phyloP scores from a whole-genome alignment of 2,329 filamentous ascomycete species.

The Fusarium solani-melongenae region DNA sequence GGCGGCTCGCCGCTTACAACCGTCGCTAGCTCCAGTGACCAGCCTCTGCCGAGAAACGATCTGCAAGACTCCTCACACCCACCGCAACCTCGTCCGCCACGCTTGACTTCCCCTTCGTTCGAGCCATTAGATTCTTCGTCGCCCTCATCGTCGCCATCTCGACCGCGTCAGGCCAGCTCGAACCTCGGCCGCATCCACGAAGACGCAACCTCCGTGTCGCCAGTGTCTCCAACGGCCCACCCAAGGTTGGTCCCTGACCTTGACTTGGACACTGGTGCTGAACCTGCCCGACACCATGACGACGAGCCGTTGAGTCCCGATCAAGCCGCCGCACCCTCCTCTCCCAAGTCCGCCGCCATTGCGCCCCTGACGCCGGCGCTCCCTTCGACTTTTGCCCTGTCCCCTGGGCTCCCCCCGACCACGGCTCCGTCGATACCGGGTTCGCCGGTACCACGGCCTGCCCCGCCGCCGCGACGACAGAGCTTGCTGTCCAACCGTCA shows the following conservation, averaged over 20 bases:
- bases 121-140: constrained; percentile 31
- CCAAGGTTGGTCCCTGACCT: constrained; percentile 31
- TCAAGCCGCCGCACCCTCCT: constrained; percentile 32
- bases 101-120: constrained; percentile 32
- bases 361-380: constrained; percentile 19
- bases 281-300: constrained; percentile 40
- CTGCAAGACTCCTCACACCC: constrained; percentile 31
- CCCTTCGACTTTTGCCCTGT: constrained; percentile 56
- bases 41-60: constrained; percentile 37
- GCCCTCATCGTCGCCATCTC: constrained; percentile 31
- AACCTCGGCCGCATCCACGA: constrained; percentile 44
- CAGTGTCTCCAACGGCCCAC: constrained; percentile 23
- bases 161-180: constrained; percentile 35
- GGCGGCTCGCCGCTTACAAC: constrained; percentile 35
- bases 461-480: constrained; percentile 44
- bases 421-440: constrained; percentile 20
- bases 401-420: constrained; percentile 35
- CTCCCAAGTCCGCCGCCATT: constrained; percentile 26
- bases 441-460: constrained; percentile 31
- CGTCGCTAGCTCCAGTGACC: constrained; percentile 40
- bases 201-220: constrained; percentile 24
- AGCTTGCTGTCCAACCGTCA: constrained; percentile 53
- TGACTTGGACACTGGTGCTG: constrained; percentile 31
- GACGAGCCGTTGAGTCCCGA: constrained; percentile 44
- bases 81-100: constrained; percentile 36